phyloP scores from a whole-genome alignment of 2,329 filamentous ascomycete genomes.

The Nakataea oryzae region DNA sequence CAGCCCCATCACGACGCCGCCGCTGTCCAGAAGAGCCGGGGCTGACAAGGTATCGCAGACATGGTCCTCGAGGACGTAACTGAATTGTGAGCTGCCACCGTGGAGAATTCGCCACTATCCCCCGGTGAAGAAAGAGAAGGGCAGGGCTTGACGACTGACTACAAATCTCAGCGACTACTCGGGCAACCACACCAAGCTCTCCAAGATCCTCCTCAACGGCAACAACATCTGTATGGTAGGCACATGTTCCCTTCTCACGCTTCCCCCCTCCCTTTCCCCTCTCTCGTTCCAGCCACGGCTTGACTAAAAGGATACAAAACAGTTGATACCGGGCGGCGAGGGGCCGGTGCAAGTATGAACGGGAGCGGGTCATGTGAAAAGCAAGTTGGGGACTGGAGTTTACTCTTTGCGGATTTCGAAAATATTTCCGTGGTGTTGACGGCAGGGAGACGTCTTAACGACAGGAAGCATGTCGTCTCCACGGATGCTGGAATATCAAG shows the following conservation, averaged over 20 bases:
- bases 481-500: not conserved
- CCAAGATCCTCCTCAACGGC: conserved; percentile 92
- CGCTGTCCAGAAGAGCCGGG: conserved; percentile 6
- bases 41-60: conserved; percentile 42
- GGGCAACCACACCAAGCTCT: conserved; percentile 75
- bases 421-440: no score
- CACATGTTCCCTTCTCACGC: not conserved
- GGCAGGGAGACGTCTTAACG: no score
- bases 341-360: conserved; percentile 39
- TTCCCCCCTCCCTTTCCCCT: no score
- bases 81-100: conserved; percentile 57
- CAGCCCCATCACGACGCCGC: not conserved
- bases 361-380: not conserved
- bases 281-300: no score
- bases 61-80: conserved; percentile 98
- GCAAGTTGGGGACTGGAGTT: no score
- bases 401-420: no score
- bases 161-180: conserved; percentile 66
- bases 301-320: conserved; percentile 6
- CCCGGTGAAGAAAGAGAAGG: not conserved
- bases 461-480: not conserved
- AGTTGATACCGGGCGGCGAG: conserved; percentile 71
- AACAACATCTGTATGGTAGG: conserved; percentile 99
- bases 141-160: not conserved
- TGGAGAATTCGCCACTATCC: not conserved